Evolutionary conservation across 495 filamentous ascomycete genomes (phyloP), one percentile per base, ranked within the genome.

Genomic region (Venustampulla echinocandica): DNA sequence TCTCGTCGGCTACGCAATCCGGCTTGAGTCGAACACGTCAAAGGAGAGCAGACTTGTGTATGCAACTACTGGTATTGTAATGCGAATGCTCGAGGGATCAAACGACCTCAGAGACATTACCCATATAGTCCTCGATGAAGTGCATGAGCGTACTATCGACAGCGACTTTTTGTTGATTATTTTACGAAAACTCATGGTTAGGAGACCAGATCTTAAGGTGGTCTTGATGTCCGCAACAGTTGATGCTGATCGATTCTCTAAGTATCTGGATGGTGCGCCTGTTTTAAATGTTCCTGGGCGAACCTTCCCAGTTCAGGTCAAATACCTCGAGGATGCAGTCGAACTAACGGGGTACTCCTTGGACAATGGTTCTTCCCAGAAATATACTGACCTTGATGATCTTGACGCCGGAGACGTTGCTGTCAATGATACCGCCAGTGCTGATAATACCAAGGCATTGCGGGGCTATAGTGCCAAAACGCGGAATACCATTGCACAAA

Each of bases 201-300:
- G 73, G 44, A 23, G 82, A 54, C 58, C 55, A 19, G 52, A 58
- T 44, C 41, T 49, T 6, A 50, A 42, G 54, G 82, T 98, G 22
- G 73, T 98, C 23, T 74, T 98, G 20, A 98, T 96, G 92, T 95
- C 90, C 42, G 92, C 92, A 4, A 98, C 92, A 2, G 82, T 96
- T 7, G 86, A 98, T 61, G 87, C 92, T 5, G 80, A 90, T 47
- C 79, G 80, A 13, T 94, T 98, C 60, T 95, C 92, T 0, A 78
- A 75, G 1, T 98, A 98, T 54, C 70, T 98, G 0, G 76, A 79
- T 18, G 79, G 80, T 15, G 90, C 90, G 4, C 90, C 92, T 0
- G 76, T 95, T 18, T 61, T 98, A 36, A 87, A 81, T 23, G 86
- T 96, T 15, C 92, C 92, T 13, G 92, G 92, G 0, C 80, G 90